Evolutionary conservation across 345 rosid species (phyloP).

Genomic region (Durio zibethinus): DNA sequence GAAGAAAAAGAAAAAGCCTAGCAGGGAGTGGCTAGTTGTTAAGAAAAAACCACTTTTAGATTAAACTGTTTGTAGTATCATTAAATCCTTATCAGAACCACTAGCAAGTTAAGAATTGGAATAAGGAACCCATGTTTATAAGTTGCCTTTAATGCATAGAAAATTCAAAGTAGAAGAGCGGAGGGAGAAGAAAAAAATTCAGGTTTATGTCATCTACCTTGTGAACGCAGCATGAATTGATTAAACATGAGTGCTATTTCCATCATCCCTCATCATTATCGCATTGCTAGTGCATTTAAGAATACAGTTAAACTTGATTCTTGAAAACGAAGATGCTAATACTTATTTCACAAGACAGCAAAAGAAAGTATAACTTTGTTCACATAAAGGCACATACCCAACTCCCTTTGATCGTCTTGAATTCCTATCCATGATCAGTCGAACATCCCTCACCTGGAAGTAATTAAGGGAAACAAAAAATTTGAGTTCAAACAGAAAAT

Average conservation of each 20-base stretch:
- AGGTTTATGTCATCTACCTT: constrained; percentile 92
- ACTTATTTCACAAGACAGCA: constrained; percentile 39
- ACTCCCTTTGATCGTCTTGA: constrained; percentile 96
- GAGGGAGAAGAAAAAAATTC: constrained; percentile 37
- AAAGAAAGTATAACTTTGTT: constrained; percentile 21
- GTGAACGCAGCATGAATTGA: constrained; percentile 84
- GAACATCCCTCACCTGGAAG: constrained; percentile 92
- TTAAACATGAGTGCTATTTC: constrained; percentile 92
- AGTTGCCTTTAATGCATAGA: constrained; percentile 29
- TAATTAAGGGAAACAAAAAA: constrained; percentile 16
- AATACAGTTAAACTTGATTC: constrained; percentile 87
- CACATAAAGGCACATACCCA: constrained; percentile 61
- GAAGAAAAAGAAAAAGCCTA: not conserved
- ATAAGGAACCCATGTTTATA: constrained; percentile 24
- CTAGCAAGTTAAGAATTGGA: constrained; percentile 22
- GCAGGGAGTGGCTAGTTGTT: not conserved
- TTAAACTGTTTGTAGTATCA: not conserved
- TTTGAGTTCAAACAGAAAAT: constrained; percentile 4
- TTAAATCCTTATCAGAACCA: constrained; percentile 4
- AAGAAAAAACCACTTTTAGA: not conserved
- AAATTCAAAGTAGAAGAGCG: constrained; percentile 35
- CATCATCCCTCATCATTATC: constrained; percentile 95
- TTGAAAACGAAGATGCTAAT: constrained; percentile 54
- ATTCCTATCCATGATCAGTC: constrained; percentile 95
- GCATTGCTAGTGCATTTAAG: constrained; percentile 96